Conservation (phyloP, 202 grass and related monocot species). For the Cymbopogon flexuosus region DNA sequence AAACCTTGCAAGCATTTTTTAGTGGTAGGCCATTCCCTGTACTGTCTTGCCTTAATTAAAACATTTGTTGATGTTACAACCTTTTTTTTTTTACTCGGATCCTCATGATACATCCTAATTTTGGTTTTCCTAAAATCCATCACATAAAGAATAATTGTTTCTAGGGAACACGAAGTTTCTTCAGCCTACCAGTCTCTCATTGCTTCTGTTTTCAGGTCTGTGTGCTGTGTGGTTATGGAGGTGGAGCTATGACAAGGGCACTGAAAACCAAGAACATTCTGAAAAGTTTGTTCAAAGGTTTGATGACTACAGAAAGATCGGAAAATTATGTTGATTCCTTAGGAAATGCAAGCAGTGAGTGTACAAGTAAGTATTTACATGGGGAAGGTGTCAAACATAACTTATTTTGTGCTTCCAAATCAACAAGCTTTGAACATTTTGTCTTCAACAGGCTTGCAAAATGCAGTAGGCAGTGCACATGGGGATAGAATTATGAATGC, state of each 20-base stretch:
- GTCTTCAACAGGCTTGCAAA: slow-evolving; percentile 28
- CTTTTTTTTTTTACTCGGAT: not conserved
- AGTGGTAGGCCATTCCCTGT: slow-evolving; percentile 8
- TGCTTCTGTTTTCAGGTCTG: slow-evolving; percentile 53
- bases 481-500: not conserved
- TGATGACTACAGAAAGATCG: slow-evolving; percentile 21
- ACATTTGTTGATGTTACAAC: not conserved
- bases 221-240: slow-evolving; percentile 85
- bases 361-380: slow-evolving; percentile 28
- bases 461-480: not conserved
- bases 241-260: slow-evolving; percentile 89
- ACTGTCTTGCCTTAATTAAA: not conserved
- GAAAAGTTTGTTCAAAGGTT: slow-evolving; percentile 62
- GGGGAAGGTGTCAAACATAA: slow-evolving; percentile 24
- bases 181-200: not conserved
- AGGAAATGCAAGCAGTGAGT: slow-evolving; percentile 22
- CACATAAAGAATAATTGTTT: not conserved
- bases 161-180: not conserved
- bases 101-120: slow-evolving; percentile 8
- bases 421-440: slow-evolving; percentile 22
- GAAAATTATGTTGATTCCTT: slow-evolving; percentile 36
- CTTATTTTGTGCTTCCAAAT: slow-evolving; percentile 24
- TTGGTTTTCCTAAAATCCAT: slow-evolving; percentile 8
- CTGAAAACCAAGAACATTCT: slow-evolving; percentile 59
- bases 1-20: not conserved